phyloP scores from a whole-genome alignment of 2,329 filamentous ascomycete species.

The Cordyceps cateniannulata region DNA sequence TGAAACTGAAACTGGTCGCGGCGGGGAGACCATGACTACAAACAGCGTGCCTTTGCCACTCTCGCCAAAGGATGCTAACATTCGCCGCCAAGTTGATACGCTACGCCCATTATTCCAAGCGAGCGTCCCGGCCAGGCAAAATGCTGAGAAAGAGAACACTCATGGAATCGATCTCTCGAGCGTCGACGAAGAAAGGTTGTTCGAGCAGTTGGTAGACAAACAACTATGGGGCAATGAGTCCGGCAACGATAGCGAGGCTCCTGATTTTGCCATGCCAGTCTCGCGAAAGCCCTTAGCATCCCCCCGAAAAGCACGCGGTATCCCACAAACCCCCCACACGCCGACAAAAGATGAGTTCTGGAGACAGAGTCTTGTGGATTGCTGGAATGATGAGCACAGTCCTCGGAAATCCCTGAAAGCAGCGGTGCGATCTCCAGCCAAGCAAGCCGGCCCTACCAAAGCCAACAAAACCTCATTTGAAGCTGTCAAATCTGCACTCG shows the following conservation, averaged over 20 bases:
- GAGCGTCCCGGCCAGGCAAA: neutral
- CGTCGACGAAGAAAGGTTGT: neutral
- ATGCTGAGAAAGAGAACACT: neutral
- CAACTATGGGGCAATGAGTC: neutral
- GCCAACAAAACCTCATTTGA: constrained; percentile 55
- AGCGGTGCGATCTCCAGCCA: constrained; percentile 20
- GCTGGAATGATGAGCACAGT: constrained; percentile 59
- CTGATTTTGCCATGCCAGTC: neutral
- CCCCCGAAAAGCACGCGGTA: constrained; percentile 27
- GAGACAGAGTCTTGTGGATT: constrained; percentile 51
- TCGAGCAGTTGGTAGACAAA: neutral
- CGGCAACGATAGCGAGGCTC: neutral
- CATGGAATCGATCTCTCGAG: neutral
- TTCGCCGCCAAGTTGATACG: neutral
- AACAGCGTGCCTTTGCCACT: neutral
- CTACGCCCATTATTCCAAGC: neutral
- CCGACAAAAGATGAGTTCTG: constrained; percentile 53
- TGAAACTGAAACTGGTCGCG: neutral
- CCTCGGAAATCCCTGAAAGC: constrained; percentile 37
- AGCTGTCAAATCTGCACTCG: constrained; percentile 53
- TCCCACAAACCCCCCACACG: constrained; percentile 48
- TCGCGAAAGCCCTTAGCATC: constrained; percentile 20
- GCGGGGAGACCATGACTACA: neutral
- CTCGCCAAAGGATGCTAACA: neutral
- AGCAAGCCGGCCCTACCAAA: constrained; percentile 30